Percentiles rank a stretch among this genome's conserved stretches.
Evolutionary conservation across 1,139 yeast species (phyloP).

Genomic region (Yamadazyma taylorii): DNA sequence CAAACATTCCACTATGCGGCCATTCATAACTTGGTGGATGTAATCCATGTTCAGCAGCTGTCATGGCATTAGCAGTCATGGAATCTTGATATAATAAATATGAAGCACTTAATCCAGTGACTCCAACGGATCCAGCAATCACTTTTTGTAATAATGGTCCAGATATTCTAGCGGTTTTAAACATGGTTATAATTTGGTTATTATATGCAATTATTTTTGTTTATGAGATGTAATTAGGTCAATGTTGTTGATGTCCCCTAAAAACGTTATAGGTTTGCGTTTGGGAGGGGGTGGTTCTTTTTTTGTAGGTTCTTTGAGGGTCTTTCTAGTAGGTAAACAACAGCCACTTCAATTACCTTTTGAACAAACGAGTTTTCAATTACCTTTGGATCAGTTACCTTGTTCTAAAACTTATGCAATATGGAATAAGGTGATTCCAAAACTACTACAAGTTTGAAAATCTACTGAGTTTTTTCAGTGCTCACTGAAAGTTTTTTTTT

Average conservation of each 20-base stretch:
- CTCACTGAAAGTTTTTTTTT: slow-evolving; percentile 11
- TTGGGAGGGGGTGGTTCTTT: not conserved
- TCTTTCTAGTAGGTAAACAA: too few relatives aligned
- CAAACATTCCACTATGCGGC: slow-evolving; percentile 93
- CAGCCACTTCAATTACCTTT: too few relatives aligned
- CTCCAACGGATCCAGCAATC: slow-evolving; percentile 65
- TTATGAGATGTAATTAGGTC: not conserved
- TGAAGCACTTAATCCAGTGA: slow-evolving; percentile 69
- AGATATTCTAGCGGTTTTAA: slow-evolving; percentile 27
- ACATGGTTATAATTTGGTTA: slow-evolving; percentile 18
- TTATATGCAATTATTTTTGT: not conserved
- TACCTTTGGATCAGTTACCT: not conserved
- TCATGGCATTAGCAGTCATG: slow-evolving; percentile 90
- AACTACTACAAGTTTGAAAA: slow-evolving; percentile 9
- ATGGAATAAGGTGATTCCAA: slow-evolving; percentile 4
- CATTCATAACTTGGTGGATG: slow-evolving; percentile 92
- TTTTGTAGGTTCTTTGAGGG: not conserved
- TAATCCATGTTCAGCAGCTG: slow-evolving; percentile 98
- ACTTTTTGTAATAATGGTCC: slow-evolving; percentile 51
- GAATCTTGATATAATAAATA: slow-evolving; percentile 78
- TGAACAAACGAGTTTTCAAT: too few relatives aligned
- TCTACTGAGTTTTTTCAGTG: slow-evolving; percentile 10
- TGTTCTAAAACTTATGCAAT: too few relatives aligned
- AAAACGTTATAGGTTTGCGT: too few relatives aligned
- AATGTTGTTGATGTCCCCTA: not conserved